Conservation (phyloP, 345 rosid genomes). For the Eucalyptus shirleyi region DNA sequence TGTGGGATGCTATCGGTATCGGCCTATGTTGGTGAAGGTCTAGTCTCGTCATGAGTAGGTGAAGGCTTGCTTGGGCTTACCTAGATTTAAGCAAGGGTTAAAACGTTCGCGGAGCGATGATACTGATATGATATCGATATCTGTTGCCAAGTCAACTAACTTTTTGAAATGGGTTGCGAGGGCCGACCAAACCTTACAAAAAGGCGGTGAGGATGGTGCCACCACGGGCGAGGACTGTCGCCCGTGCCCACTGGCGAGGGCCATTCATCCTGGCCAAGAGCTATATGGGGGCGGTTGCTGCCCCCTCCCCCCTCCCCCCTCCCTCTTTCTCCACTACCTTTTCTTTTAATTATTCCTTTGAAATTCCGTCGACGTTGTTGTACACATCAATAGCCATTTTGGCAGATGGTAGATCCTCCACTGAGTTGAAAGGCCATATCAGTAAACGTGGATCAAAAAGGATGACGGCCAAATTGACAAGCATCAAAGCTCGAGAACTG, state of each 20-base stretch:
- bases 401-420: neutral
- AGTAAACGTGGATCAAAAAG: neutral
- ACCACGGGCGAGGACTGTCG: neutral
- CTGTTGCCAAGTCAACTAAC: no score
- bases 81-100: neutral
- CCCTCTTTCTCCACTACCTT: neutral
- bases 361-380: neutral
- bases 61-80: neutral
- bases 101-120: accelerated
- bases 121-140: neutral
- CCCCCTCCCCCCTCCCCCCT: neutral
- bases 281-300: neutral
- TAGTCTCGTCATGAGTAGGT: neutral
- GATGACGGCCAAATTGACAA: neutral
- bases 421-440: neutral
- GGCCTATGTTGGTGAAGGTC: neutral
- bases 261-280: neutral
- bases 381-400: neutral
- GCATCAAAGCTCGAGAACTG: neutral
- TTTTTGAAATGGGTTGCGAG: neutral
- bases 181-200: neutral
- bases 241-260: neutral
- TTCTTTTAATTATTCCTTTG: neutral
- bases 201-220: neutral
- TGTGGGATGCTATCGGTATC: neutral